These are phyloP conservation scores for Oryza punctata DNA, from an alignment of 176 grass and related monocot species.

Conservation along the genomic window DNA sequence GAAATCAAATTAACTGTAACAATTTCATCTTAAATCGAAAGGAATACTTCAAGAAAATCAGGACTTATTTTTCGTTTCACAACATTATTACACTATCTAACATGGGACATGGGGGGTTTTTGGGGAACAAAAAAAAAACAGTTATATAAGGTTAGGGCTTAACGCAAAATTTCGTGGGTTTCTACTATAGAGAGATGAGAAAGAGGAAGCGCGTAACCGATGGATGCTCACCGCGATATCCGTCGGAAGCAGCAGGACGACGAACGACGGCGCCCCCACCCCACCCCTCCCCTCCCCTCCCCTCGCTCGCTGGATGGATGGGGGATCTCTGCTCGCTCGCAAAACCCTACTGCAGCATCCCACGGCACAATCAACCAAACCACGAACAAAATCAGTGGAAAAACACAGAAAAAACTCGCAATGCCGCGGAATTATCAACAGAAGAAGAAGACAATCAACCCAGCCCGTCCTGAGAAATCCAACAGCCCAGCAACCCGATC, in stretches of 20 bases:
- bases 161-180: too few species aligned
- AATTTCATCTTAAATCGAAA: not conserved
- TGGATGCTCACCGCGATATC: too few species aligned
- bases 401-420: conserved; percentile 1
- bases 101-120: too few species aligned
- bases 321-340: too few species aligned
- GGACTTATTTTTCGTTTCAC: not conserved
- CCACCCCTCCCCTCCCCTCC: too few species aligned
- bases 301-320: not conserved
- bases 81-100: not conserved
- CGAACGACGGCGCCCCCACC: too few species aligned
- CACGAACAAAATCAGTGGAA: not conserved
- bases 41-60: not conserved
- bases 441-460: not conserved
- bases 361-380: not conserved
- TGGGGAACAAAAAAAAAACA: too few species aligned
- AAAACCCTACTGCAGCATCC: not conserved
- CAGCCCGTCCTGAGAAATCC: not conserved
- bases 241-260: too few species aligned
- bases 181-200: too few species aligned
- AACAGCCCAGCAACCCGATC: not conserved
- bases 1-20: not conserved
- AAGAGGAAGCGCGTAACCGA: too few species aligned
- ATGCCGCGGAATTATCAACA: not conserved
- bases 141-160: too few species aligned